Evolutionary conservation across 2,329 filamentous ascomycete genomes (phyloP), one percentile per base, ranked within the genome.

Genomic region (Apiospora marii): DNA sequence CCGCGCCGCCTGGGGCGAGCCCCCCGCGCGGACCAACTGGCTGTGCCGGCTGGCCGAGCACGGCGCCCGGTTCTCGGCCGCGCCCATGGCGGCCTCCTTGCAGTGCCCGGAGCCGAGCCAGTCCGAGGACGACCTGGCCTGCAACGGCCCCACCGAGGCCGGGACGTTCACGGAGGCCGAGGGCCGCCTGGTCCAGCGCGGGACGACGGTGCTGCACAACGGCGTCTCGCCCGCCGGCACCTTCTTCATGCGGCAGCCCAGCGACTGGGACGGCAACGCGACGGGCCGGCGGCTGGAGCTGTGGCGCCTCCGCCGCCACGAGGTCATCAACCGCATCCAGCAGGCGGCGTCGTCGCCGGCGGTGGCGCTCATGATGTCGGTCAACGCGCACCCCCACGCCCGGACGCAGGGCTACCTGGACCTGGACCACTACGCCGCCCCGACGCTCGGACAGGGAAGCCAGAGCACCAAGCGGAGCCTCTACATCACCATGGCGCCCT

Each of bases 281-380:
- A 64, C 58, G 4, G 58, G 58, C 34, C 19, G 3, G 34, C 34
- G 58, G 0, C 8, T 5, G 3, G 41, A 64, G 8, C 34, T 64
- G 8, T 64, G 19, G 34, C 58, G 58, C 58, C 58, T 64, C 19
- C 19, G n/a, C 3, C 34, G 58, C 8, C 19, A 64, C 58, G 19
- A 41, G 3, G 34, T 64, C 58, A 41, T 64, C 58, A 41, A 64
- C 58, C 22, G 8, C 34, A 64, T 64, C 58, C 58, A 64, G 58
- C 30, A 12, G 16, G 58, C 58, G 19, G 16, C 34, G 1, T 41
- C 58, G 58, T 64, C 58, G 34, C 58, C 34, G 2, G 1, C 34
- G 1, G 58, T 64, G 1, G 58, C 58, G 30, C 10, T 37, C 30
- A 64, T 64, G 58, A 64, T 64, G 58, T 14, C 30, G 8, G 19